Conservation (phyloP, 2,329 filamentous ascomycete species). For the Xylaria arbuscula region DNA sequence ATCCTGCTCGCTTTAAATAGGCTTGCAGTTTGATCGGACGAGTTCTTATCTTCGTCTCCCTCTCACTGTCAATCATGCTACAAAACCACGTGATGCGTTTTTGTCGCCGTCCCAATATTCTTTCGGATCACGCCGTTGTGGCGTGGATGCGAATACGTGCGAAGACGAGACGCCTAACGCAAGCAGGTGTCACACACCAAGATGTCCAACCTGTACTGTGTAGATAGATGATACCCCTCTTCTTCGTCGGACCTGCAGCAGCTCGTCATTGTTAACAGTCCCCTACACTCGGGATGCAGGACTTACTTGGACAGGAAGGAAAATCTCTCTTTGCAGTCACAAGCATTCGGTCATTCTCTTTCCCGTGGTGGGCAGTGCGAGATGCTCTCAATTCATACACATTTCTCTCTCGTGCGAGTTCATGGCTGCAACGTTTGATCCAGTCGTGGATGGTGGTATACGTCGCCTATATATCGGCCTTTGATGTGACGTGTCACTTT, state of each 20-base stretch:
- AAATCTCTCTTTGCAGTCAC: background rate
- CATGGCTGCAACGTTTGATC: constrained; percentile 21
- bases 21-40: background rate
- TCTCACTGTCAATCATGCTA: constrained; percentile 4
- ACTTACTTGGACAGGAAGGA: constrained; percentile 13
- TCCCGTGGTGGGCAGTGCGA: background rate
- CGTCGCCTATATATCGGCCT: constrained; percentile 10
- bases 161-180: background rate
- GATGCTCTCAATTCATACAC: background rate
- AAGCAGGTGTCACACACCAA: constrained; percentile 12
- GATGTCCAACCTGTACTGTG: constrained; percentile 11
- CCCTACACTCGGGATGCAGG: constrained; percentile 2
- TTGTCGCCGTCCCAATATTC: background rate
- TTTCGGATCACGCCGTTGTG: constrained; percentile 2
- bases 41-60: constrained; percentile 8
- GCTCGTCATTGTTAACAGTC: constrained; percentile 9
- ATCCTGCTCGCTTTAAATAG: background rate
- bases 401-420: background rate
- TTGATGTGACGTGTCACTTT: constrained; percentile 21
- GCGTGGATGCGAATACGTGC: background rate
- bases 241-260: constrained; percentile 9
- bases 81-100: constrained; percentile 4
- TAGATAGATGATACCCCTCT: constrained; percentile 1
- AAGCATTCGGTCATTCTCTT: background rate
- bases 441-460: constrained; percentile 6